Conservation (phyloP, 257 asterid genomes). For the Scutellaria barbata region DNA sequence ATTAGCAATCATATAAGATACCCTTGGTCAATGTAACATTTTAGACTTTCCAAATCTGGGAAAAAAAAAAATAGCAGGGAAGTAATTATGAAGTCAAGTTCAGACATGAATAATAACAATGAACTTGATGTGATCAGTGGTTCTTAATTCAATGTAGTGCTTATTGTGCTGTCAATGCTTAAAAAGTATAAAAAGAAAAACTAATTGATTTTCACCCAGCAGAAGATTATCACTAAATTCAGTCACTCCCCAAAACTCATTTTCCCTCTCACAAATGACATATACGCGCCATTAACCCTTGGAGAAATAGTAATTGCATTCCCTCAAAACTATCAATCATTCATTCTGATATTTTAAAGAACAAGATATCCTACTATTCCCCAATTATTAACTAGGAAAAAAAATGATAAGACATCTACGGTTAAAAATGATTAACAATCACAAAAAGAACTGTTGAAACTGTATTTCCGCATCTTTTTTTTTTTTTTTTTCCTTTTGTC, state of each 20-base stretch:
- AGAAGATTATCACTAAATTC: constrained; percentile 5
- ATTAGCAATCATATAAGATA: constrained; percentile 13
- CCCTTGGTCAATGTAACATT: constrained; percentile 9
- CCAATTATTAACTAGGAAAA: not conserved
- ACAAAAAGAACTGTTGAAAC: not conserved
- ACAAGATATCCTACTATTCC: not conserved
- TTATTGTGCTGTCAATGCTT: constrained; percentile 15
- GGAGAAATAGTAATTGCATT: not conserved
- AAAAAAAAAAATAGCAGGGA: not conserved
- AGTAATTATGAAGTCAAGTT: constrained; percentile 8
- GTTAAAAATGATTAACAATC: not conserved
- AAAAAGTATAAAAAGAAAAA: not conserved
- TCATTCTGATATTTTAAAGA: not conserved
- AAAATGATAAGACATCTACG: constrained; percentile 1
- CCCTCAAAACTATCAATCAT: not conserved
- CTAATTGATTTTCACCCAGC: constrained; percentile 4
- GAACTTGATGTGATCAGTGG: constrained; percentile 21
- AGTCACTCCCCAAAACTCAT: constrained; percentile 1
- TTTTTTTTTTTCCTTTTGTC: not conserved
- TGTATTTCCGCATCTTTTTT: not conserved
- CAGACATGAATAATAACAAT: constrained; percentile 10
- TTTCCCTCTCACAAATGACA: not conserved
- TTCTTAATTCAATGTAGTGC: constrained; percentile 15
- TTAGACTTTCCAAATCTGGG: constrained; percentile 10
- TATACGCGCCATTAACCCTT: not conserved